Evolutionary conservation across 1,284 basidiomycete genomes (phyloP), one percentile per base, ranked within the genome.

Genomic region (Apiotrichum gracile): DNA sequence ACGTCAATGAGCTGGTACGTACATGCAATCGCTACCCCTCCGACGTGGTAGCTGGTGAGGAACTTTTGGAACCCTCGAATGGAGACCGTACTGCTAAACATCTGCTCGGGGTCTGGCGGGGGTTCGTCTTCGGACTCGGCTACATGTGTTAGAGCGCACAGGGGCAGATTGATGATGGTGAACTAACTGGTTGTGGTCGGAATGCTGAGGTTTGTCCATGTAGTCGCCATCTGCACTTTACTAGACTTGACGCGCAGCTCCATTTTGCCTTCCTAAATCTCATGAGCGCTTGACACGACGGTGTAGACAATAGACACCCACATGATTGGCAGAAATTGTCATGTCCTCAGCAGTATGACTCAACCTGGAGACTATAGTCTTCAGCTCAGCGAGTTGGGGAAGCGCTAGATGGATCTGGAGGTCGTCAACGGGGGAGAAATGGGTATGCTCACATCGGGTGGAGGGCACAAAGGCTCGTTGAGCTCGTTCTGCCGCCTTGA

Each of bases 11-110:
- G 44, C 29, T 7, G 12, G 12, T 33, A 55, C 83, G 54, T 65
- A 91, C 90, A 89, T 16, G 88, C 88, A 57, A 93, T 90, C 0
- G 89, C 91, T 1, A 86, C 85, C 0, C 85, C 86, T 2, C 87
- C 88, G n/a, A 92, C 83, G 45, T 86, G 81, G 70, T 91, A 85
- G 55, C 86, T 86, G 53, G 83, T 86, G 45, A 93, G 77, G 73
- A 92, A 92, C 69, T 88, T 90, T 60, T 86, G 78, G 65, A 92
- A 84, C 55, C 86, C 87, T 49, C 82, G 82, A 41, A 86, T 82
- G 1, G 86, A 84, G 3, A 92, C 80, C 7, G 84, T 78, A 2
- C 88, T 85, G 7, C 79, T 79, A 66, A 82, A 85, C 61, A 87
- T 75, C 50, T 83, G 74, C 16, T 81, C 76, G 4, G 79, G 79